Evolutionary conservation across 2,329 filamentous ascomycete species (phyloP).

Genomic region (Colletotrichum sp.): DNA sequence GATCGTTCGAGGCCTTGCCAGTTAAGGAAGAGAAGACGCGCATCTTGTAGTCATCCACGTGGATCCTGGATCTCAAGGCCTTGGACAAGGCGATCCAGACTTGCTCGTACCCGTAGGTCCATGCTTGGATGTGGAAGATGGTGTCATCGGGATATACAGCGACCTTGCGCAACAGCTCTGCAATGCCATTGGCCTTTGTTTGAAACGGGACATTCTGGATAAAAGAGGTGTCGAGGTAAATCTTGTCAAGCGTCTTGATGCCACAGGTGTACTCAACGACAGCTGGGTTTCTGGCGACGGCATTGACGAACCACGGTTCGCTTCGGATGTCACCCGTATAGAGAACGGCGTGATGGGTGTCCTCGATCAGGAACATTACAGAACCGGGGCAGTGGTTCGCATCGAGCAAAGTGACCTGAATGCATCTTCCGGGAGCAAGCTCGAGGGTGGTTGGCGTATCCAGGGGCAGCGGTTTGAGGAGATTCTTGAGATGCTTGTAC

Average conservation of each 20-base stretch:
- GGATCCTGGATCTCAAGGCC: conserved; percentile 72
- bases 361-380: conserved; percentile 92
- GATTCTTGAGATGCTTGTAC: conserved; percentile 75
- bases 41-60: conserved; percentile 83
- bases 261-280: conserved; percentile 77
- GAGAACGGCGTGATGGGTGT: conserved; percentile 71
- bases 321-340: conserved; percentile 91
- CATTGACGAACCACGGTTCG: conserved; percentile 85
- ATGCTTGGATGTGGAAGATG: conserved; percentile 82
- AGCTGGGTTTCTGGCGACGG: conserved; percentile 72
- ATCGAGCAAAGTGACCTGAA: conserved; percentile 85
- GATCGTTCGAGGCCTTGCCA: conserved; percentile 43
- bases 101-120: conserved; percentile 91
- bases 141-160: conserved; percentile 73
- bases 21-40: conserved; percentile 72
- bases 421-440: conserved; percentile 68
- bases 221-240: conserved; percentile 92
- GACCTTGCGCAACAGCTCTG: conserved; percentile 75
- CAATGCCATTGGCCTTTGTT: conserved; percentile 75
- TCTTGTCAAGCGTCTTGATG: conserved; percentile 72
- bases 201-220: conserved; percentile 52
- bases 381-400: conserved; percentile 92
- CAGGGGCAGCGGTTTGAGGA: conserved; percentile 83
- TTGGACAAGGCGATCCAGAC: conserved; percentile 85
- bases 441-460: conserved; percentile 81